Conservation (phyloP, 495 filamentous ascomycete genomes). For the Stereocaulon alpinum region DNA sequence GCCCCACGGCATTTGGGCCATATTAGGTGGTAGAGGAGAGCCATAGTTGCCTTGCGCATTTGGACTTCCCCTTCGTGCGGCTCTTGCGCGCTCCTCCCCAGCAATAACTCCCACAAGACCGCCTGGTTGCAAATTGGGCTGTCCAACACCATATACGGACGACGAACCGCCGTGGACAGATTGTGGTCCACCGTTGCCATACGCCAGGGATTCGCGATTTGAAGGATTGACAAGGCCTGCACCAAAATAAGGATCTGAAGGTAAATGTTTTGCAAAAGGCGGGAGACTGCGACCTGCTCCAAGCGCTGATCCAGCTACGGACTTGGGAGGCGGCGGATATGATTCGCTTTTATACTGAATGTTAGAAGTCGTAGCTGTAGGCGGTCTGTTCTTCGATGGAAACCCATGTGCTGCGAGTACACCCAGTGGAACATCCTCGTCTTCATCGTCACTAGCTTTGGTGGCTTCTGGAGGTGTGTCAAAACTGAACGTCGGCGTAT, state of each 20-base stretch:
- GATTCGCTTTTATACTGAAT: conserved; percentile 25
- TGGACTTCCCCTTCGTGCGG: conserved; percentile 69
- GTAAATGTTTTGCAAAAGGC: conserved; percentile 77
- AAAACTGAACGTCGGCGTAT: conserved; percentile 26
- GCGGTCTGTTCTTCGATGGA: conserved; percentile 70
- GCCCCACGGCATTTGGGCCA: conserved; percentile 28
- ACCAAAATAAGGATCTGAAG: conserved; percentile 81
- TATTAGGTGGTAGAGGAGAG: conserved; percentile 28
- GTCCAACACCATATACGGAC: conserved; percentile 44
- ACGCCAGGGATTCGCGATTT: conserved; percentile 65
- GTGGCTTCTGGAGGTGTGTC: conserved; percentile 32
- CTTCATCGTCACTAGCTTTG: conserved; percentile 56
- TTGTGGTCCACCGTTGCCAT: conserved; percentile 45
- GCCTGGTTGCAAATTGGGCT: conserved; percentile 46
- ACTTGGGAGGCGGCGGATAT: conserved; percentile 34
- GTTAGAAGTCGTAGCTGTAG: conserved; percentile 54
- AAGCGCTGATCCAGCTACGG: conserved; percentile 32
- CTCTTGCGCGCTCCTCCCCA: conserved; percentile 65
- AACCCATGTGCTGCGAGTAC: conserved; percentile 91
- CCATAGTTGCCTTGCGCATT: conserved; percentile 46
- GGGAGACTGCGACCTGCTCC: conserved; percentile 49
- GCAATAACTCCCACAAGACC: conserved; percentile 90
- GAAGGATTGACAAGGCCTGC: conserved; percentile 66
- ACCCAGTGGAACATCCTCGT: conserved; percentile 79
- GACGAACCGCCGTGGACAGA: conserved; percentile 43